Base-by-base conservation (phyloP, 176 grass and related monocot species). In the Cocos nucifera region DNA sequence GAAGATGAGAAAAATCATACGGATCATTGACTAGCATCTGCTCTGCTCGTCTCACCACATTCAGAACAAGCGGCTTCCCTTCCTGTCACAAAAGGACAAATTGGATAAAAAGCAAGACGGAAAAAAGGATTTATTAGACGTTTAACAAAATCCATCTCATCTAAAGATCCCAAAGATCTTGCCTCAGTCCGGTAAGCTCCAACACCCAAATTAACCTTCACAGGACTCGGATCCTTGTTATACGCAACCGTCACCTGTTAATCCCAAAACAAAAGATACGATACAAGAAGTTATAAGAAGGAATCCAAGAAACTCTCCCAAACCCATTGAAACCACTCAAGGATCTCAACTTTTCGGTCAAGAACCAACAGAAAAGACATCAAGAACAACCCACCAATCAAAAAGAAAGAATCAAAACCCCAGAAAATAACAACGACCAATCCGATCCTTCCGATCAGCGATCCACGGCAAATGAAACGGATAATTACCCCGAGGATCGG, bases 181-280 rank as follows among this genome's bases (percentile, higher is more conserved):
- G 92, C 93, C 87, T 98, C 93, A 29, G 93, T 98, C 66, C 93
- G 77, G 63, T 98, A 98, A 49, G 93, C 93, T 53, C 93, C 93
- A 58, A 98, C 93, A 56, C 93, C 93, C 56, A 98, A 84, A 65
- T 92, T 98, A n/a, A 98, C 73, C 81, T 98, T 98, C 10, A 68
- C 26, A 4, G 87, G 87, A 67, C 79, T 98, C 65, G 87, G 81
- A 73, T 98, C 93, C 79, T 98, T 98, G 84, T 98, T 98, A 81
- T 69, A 98, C 21, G 93, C 93, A 55, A 98, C 87, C 20, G 93
- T 92, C 16, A 98, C 93, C 93, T 98, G 58, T 56, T 15, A 19
- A 56, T 16, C 12, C 16, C 15, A 53, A n/a, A 63, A 35, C 50
- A 6, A 29, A 70, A 54, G 15, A 35, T 7, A 30, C 4, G 28